A percentile compares a stretch with the other conserved stretches of the same genome.
Conservation (phyloP, 441 rosid species). For the Adansonia madagascariensis region DNA sequence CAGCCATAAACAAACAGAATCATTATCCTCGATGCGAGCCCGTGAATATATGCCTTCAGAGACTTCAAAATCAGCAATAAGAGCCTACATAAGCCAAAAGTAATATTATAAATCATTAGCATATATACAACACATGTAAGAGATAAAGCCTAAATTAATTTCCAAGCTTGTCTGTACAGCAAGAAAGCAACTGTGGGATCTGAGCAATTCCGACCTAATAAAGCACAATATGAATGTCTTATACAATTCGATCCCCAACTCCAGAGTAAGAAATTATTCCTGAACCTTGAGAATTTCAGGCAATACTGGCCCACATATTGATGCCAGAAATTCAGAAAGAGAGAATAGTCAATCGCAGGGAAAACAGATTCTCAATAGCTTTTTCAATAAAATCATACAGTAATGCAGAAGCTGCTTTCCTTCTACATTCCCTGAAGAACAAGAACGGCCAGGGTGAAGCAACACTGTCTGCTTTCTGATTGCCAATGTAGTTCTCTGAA, state of each 20-base stretch:
- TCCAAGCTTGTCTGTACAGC: conserved; percentile 15
- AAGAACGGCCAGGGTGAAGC: too few species aligned
- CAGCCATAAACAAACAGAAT: conserved; percentile 87
- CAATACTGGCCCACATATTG: neutral
- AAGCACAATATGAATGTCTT: neutral
- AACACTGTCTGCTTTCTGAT: neutral
- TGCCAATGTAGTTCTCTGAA: neutral
- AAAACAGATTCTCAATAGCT: neutral
- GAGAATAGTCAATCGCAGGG: neutral
- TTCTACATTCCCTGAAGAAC: neutral
- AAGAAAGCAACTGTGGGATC: neutral
- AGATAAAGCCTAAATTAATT: neutral
- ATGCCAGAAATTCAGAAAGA: neutral
- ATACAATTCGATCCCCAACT: neutral
- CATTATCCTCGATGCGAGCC: conserved; percentile 28
- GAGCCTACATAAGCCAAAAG: conserved; percentile 16
- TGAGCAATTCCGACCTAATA: conserved; percentile 1
- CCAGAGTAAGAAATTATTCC: neutral
- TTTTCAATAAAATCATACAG: neutral
- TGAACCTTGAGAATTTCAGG: neutral
- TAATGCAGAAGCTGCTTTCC: neutral
- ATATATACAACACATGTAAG: neutral
- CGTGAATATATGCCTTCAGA: conserved; percentile 46
- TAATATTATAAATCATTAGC: neutral
- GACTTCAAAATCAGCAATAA: conserved; percentile 23